Evolutionary conservation across 2,329 filamentous ascomycete species (phyloP).

Genomic region (Penicillium sp.): DNA sequence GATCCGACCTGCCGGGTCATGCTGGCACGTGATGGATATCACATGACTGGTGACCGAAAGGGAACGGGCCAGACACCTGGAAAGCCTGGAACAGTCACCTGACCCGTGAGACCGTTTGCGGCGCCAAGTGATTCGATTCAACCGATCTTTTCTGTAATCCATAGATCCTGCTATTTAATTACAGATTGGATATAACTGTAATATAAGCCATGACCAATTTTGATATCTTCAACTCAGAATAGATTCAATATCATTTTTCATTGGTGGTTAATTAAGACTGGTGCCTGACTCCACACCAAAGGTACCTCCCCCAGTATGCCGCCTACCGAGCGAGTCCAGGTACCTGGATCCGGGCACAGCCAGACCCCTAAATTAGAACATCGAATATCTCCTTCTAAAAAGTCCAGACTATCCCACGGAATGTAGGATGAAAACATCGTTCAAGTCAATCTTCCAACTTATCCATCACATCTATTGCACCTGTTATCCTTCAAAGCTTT

Average conservation of each 20-base stretch:
- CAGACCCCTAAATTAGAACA: constrained; percentile 1
- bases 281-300: background rate
- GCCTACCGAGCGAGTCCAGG: background rate
- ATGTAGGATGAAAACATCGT: background rate
- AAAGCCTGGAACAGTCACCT: background rate
- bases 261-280: background rate
- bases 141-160: background rate
- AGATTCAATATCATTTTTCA: background rate
- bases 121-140: background rate
- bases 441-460: background rate
- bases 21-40: constrained; percentile 6
- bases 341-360: constrained; percentile 1
- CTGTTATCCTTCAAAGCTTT: background rate
- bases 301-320: background rate
- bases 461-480: background rate
- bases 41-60: constrained; percentile 5
- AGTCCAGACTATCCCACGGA: background rate
- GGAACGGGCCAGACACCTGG: background rate
- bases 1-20: constrained; percentile 5
- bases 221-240: background rate
- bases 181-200: too few relatives aligned
- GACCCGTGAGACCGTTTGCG: background rate
- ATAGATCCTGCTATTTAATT: background rate
- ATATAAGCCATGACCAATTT: too few relatives aligned
- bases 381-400: background rate